phyloP scores from a whole-genome alignment of 2,329 filamentous ascomycete species.

The Cercospora zeina region DNA sequence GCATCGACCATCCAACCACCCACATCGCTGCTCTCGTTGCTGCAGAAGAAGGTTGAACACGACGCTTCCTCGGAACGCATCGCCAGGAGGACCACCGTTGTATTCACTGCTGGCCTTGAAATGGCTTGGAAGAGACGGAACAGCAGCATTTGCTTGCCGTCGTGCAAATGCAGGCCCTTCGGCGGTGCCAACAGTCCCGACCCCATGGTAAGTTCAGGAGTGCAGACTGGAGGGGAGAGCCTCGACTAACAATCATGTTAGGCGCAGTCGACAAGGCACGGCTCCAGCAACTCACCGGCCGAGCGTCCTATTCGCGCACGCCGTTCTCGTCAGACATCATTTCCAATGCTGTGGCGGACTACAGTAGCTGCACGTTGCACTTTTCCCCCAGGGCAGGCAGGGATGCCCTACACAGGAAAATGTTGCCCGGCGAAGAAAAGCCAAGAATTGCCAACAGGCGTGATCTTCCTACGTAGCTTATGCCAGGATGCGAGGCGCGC shows the following conservation, averaged over 20 bases:
- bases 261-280: not conserved
- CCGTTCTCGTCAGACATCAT: too few relatives aligned
- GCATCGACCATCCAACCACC: slow-evolving; percentile 22
- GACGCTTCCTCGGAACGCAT: not conserved
- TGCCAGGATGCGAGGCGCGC: not conserved
- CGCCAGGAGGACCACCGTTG: not conserved
- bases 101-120: not conserved
- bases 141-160: not conserved
- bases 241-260: not conserved
- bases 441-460: not conserved
- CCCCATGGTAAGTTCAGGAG: not conserved
- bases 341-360: too few relatives aligned
- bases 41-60: slow-evolving; percentile 18
- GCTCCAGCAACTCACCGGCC: not conserved
- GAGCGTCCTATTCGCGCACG: too few relatives aligned
- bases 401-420: not conserved
- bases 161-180: not conserved
- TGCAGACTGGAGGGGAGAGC: not conserved
- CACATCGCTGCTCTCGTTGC: slow-evolving; percentile 21
- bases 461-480: too few relatives aligned
- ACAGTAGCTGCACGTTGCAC: too few relatives aligned
- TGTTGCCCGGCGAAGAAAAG: not conserved
- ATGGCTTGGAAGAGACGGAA: not conserved
- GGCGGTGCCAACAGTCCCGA: not conserved
- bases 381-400: not conserved